These are phyloP conservation scores for Abelmoschus esculentus DNA, from an alignment of 345 rosid genomes.

Conservation along the genomic window DNA sequence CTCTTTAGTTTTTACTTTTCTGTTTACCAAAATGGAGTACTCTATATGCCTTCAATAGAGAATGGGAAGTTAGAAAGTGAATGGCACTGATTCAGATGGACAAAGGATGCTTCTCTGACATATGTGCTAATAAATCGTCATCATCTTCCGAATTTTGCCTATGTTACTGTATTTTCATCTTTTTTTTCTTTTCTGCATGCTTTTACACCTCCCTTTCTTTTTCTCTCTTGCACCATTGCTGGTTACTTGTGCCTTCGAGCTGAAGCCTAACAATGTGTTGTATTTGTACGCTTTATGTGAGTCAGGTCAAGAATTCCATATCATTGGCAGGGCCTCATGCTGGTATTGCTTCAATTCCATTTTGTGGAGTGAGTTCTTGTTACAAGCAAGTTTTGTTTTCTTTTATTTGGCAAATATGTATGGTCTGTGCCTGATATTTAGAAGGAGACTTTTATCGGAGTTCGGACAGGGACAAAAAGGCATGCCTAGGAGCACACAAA, in stretches of 20 bases:
- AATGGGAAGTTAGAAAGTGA: background rate
- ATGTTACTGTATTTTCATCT: background rate
- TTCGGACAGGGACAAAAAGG: too few species aligned
- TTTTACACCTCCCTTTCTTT: background rate
- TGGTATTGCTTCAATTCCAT: conserved; percentile 77
- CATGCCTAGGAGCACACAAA: background rate
- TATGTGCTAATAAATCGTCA: background rate
- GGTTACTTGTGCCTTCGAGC: background rate
- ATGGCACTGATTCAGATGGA: background rate
- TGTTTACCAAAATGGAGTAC: background rate
- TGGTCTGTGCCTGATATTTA: background rate
- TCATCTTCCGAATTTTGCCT: background rate
- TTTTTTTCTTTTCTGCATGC: background rate
- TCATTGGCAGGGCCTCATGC: conserved; percentile 84
- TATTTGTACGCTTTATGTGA: background rate
- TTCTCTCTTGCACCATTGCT: background rate
- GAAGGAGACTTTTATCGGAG: too few species aligned
- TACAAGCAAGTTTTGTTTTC: background rate
- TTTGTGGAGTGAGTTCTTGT: conserved; percentile 57
- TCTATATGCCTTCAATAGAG: background rate
- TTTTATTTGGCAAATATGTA: too few species aligned
- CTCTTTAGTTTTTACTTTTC: background rate
- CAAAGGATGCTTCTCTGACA: background rate
- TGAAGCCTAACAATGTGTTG: background rate
- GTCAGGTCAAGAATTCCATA: conserved; percentile 71